Percentiles rank a stretch among this genome's conserved stretches.
Evolutionary conservation across 140 eudicot genomes (phyloP).

Genomic region (Ambrosia hybrid): DNA sequence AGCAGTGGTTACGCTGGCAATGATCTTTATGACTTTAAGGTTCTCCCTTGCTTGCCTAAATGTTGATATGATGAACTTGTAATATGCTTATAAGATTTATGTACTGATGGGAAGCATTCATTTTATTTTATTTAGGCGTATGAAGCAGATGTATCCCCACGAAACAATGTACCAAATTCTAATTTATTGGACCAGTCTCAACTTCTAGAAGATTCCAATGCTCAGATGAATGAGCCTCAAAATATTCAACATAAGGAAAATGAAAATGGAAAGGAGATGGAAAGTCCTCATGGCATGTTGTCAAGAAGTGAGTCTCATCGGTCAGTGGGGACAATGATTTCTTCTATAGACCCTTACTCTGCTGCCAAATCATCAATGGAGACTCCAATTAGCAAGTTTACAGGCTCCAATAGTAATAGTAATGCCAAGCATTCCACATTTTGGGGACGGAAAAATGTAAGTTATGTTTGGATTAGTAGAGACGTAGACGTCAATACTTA

Average conservation of each 20-base stretch:
- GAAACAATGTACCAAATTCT: slow-evolving; percentile 35
- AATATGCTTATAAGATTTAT: not conserved
- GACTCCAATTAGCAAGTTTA: slow-evolving; percentile 43
- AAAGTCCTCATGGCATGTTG: slow-evolving; percentile 30
- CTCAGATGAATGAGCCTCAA: slow-evolving; percentile 38
- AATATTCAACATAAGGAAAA: slow-evolving; percentile 27
- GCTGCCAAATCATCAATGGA: slow-evolving; percentile 51
- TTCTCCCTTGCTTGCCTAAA: slow-evolving; percentile 16
- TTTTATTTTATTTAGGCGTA: slow-evolving; percentile 43
- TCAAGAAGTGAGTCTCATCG: slow-evolving; percentile 63
- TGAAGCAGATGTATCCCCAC: slow-evolving; percentile 66
- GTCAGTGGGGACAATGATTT: slow-evolving; percentile 77
- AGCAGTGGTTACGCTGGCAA: slow-evolving; percentile 82
- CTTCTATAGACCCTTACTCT: slow-evolving; percentile 61
- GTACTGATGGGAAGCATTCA: slow-evolving; percentile 16
- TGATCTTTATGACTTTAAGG: slow-evolving; percentile 94
- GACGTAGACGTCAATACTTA: not conserved
- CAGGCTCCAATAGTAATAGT: slow-evolving; percentile 47
- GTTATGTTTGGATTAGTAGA: slow-evolving; percentile 21
- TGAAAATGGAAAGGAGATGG: slow-evolving; percentile 40
- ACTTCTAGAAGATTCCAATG: slow-evolving; percentile 30
- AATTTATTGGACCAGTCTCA: slow-evolving; percentile 39
- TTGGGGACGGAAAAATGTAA: slow-evolving; percentile 85
- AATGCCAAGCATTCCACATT: slow-evolving; percentile 68
- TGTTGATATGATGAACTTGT: slow-evolving; percentile 17